Conservation (phyloP, 1,284 basidiomycete species). For the Amylostereum chailletii region DNA sequence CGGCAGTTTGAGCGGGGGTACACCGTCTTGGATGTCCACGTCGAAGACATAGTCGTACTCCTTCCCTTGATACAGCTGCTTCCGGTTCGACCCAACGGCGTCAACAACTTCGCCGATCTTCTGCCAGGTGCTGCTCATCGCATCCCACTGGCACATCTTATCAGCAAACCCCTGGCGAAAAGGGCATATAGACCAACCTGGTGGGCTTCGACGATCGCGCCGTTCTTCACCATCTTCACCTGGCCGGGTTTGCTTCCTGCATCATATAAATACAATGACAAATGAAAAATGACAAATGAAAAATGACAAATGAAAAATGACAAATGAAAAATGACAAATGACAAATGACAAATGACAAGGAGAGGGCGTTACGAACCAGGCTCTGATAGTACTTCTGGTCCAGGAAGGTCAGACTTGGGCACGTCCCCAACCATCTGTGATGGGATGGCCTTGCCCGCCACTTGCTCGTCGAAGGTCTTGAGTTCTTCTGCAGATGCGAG, state of each 20-base stretch:
- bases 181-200: slow-evolving; percentile 45
- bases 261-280: slow-evolving; percentile 7
- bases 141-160: slow-evolving; percentile 62
- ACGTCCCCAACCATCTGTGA: slow-evolving; percentile 87
- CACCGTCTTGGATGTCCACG: slow-evolving; percentile 91
- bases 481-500: slow-evolving; percentile 64
- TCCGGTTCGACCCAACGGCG: slow-evolving; percentile 80
- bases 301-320: background rate
- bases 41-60: slow-evolving; percentile 99
- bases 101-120: slow-evolving; percentile 96
- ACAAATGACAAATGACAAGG: background rate
- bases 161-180: background rate
- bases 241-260: slow-evolving; percentile 87
- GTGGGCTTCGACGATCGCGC: slow-evolving; percentile 77
- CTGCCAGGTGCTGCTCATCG: slow-evolving; percentile 63
- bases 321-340: too few relatives aligned
- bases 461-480: slow-evolving; percentile 64
- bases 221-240: slow-evolving; percentile 83
- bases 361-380: slow-evolving; percentile 45
- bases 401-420: slow-evolving; percentile 83
- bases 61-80: slow-evolving; percentile 83
- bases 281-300: background rate
- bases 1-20: slow-evolving; percentile 88
- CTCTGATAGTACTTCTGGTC: slow-evolving; percentile 66
- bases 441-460: slow-evolving; percentile 64